phyloP scores from a whole-genome alignment of 164 flowering plant species.

The Piper longum region DNA sequence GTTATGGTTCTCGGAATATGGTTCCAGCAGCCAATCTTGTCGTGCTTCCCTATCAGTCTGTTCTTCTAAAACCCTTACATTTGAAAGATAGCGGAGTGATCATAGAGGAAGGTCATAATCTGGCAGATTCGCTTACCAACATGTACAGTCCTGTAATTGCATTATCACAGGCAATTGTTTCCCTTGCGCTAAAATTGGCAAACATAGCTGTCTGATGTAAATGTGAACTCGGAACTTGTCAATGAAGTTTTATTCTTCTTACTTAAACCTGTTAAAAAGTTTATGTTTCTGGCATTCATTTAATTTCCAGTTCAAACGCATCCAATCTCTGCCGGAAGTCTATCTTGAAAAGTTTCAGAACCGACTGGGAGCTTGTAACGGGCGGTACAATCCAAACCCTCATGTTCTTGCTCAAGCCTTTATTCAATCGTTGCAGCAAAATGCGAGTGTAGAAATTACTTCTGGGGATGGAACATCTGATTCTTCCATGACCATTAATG shows the following conservation, averaged over 20 bases:
- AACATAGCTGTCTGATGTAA: background rate
- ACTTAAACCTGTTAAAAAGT: background rate
- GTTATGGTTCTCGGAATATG: slow-evolving; percentile 86
- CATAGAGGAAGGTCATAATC: slow-evolving; percentile 96
- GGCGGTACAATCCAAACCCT: slow-evolving; percentile 88
- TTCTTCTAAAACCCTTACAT: no score
- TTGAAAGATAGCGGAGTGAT: slow-evolving; percentile 70
- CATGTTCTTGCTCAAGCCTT: slow-evolving; percentile 61
- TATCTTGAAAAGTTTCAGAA: slow-evolving; percentile 57
- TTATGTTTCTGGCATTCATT: background rate
- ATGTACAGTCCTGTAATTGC: slow-evolving; percentile 85
- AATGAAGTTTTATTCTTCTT: background rate
- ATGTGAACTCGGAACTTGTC: background rate
- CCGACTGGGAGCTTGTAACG: slow-evolving; percentile 76
- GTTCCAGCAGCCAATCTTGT: slow-evolving; percentile 68
- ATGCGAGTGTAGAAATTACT: slow-evolving; percentile 17
- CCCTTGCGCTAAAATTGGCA: background rate
- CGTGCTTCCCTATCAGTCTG: slow-evolving; percentile 89
- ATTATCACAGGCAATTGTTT: slow-evolving; percentile 42
- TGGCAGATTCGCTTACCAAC: slow-evolving; percentile 87
- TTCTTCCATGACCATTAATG: slow-evolving; percentile 69
- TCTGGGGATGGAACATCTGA: slow-evolving; percentile 13
- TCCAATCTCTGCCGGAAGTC: slow-evolving; percentile 36
- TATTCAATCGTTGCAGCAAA: slow-evolving; percentile 23
- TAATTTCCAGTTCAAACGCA: slow-evolving; percentile 51